Conservation (phyloP, 306 rosid genomes). For the Medicago truncatula region DNA sequence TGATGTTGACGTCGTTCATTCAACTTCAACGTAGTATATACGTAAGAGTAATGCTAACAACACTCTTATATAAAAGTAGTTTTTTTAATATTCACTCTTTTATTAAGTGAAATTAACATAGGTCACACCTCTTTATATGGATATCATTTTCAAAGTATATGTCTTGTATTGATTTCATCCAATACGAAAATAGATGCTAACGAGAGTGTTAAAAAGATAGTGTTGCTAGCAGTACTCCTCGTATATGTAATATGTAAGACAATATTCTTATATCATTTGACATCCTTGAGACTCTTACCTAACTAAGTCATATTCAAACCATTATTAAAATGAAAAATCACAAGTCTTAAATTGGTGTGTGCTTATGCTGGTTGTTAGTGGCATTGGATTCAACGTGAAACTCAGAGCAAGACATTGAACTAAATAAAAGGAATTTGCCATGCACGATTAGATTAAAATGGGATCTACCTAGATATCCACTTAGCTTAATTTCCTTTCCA, state of each 20-base stretch:
- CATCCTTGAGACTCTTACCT: background rate
- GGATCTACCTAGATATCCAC: slow-evolving; percentile 61
- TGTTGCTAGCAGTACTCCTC: too few relatives aligned
- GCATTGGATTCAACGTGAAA: slow-evolving; percentile 30
- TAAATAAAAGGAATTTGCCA: slow-evolving; percentile 35
- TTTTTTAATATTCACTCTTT: too few relatives aligned
- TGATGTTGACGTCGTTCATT: background rate
- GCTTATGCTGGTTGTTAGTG: slow-evolving; percentile 34
- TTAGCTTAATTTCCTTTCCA: slow-evolving; percentile 29
- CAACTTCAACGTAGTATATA: too few relatives aligned
- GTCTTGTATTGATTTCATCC: too few relatives aligned
- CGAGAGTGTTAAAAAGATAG: too few relatives aligned
- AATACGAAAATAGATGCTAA: too few relatives aligned
- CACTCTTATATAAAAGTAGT: too few relatives aligned
- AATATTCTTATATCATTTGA: background rate
- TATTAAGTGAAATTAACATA: too few relatives aligned
- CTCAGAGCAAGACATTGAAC: slow-evolving; percentile 14
- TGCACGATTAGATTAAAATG: slow-evolving; percentile 43
- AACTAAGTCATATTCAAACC: slow-evolving; percentile 8
- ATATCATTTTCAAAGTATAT: too few relatives aligned
- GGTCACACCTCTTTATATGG: too few relatives aligned
- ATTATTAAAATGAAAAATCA: background rate
- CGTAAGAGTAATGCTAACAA: too few relatives aligned
- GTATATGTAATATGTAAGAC: background rate
- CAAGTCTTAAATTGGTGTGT: background rate